Conservation (phyloP, 1,139 yeast genomes). For the Magnusiomyces ingens region DNA sequence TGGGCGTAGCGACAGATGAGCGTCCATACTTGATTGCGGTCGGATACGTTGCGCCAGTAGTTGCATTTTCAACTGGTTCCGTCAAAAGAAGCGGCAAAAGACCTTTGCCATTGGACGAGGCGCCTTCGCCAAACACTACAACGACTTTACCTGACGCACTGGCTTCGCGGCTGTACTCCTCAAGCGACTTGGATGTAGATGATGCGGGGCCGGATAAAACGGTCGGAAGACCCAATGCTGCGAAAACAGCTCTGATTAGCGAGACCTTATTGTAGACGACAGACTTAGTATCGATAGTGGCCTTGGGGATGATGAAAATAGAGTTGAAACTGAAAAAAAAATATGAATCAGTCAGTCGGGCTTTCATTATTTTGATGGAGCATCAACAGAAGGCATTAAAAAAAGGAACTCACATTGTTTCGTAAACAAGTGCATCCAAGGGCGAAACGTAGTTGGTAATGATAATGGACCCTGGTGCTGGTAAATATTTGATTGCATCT, state of each 20-base stretch:
- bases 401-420: conserved; percentile 19
- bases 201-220: background rate
- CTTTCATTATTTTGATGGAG: background rate
- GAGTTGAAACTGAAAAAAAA: conserved; percentile 19
- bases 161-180: conserved; percentile 23
- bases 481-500: conserved; percentile 12
- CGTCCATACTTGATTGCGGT: conserved; percentile 33
- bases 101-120: conserved; percentile 38
- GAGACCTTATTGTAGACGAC: conserved; percentile 8
- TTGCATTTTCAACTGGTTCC: conserved; percentile 14
- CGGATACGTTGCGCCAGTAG: conserved; percentile 23
- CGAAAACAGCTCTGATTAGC: conserved; percentile 14
- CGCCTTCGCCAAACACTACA: conserved; percentile 36
- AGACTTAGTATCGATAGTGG: conserved; percentile 5
- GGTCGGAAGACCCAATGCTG: conserved; percentile 19
- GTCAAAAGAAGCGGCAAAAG: conserved; percentile 26
- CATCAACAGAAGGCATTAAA: background rate
- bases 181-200: conserved; percentile 2
- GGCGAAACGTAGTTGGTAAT: conserved; percentile 36
- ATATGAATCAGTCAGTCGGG: background rate
- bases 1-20: conserved; percentile 23
- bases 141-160: conserved; percentile 22
- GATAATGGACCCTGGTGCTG: conserved; percentile 32
- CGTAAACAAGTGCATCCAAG: conserved; percentile 33
- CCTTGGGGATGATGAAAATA: conserved; percentile 28